These are phyloP conservation scores for Trapa incisa DNA, from an alignment of 345 rosid species.

Conservation along the genomic window DNA sequence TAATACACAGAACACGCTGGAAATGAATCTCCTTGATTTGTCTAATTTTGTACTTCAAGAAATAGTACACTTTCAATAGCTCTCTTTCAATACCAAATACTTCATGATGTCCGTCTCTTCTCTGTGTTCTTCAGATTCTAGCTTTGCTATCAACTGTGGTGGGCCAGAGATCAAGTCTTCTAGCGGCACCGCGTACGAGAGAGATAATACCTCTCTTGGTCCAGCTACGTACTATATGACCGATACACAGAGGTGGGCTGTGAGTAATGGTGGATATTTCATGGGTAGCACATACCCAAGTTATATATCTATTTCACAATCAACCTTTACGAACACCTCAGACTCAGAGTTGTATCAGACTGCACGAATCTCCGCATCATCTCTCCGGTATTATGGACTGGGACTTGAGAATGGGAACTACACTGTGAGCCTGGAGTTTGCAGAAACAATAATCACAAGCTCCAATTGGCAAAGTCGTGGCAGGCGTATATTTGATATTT, in stretches of 20 bases:
- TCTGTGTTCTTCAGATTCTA: slow-evolving; percentile 23
- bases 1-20: no score
- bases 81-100: background rate
- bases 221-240: slow-evolving; percentile 41
- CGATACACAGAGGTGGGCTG: slow-evolving; percentile 28
- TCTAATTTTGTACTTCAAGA: no score
- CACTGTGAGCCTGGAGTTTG: slow-evolving; percentile 9
- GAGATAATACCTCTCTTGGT: slow-evolving; percentile 37
- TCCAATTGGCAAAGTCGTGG: slow-evolving; percentile 7
- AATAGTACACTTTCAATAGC: no score
- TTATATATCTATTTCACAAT: slow-evolving; percentile 13
- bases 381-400: slow-evolving; percentile 10
- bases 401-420: slow-evolving; percentile 14
- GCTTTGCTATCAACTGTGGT: slow-evolving; percentile 46
- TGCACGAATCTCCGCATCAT: slow-evolving; percentile 6
- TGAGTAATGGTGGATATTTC: slow-evolving; percentile 2
- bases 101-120: background rate
- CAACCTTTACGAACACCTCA: slow-evolving; percentile 24
- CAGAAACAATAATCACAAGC: slow-evolving; percentile 2
- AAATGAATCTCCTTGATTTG: no score
- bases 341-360: slow-evolving; percentile 6
- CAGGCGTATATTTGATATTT: slow-evolving; percentile 6
- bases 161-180: slow-evolving; percentile 42
- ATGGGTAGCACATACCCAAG: slow-evolving; percentile 1
- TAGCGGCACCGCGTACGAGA: background rate